phyloP scores from a whole-genome alignment of 2,329 filamentous ascomycete species.

The Penicillium sp. region DNA sequence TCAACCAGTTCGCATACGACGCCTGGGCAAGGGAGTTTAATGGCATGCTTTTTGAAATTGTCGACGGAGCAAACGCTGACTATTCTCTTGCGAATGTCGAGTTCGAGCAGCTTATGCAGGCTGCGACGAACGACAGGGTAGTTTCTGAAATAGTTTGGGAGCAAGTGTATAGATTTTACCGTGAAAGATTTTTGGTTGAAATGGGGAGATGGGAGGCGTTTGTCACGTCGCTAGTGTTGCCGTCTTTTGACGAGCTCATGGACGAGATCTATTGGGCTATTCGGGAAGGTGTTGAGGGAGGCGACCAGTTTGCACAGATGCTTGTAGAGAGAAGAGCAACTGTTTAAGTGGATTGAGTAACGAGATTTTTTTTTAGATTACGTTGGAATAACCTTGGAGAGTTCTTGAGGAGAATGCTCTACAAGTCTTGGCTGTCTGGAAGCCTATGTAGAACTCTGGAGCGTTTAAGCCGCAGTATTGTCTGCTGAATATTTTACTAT shows the following conservation, averaged over 20 bases:
- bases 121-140: slow-evolving; percentile 11
- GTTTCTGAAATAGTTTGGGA: slow-evolving; percentile 22
- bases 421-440: no score
- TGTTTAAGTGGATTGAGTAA: background rate
- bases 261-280: slow-evolving; percentile 31
- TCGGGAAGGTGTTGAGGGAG: slow-evolving; percentile 34
- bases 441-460: no score
- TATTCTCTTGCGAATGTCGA: background rate
- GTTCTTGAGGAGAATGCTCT: no score
- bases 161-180: slow-evolving; percentile 33
- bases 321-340: slow-evolving; percentile 2
- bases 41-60: slow-evolving; percentile 10
- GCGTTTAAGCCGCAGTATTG: no score
- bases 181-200: slow-evolving; percentile 25
- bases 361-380: background rate
- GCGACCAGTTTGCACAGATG: slow-evolving; percentile 16
- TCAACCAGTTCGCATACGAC: slow-evolving; percentile 27
- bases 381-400: no score
- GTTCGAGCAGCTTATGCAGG: slow-evolving; percentile 20
- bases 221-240: slow-evolving; percentile 28
- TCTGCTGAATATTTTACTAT: no score
- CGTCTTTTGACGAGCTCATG: slow-evolving; percentile 33
- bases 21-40: slow-evolving; percentile 17
- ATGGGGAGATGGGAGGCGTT: slow-evolving; percentile 36
- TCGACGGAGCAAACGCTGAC: slow-evolving; percentile 2